A percentile compares a stretch with the other conserved stretches of the same genome.
These are phyloP conservation scores for Plasmopara muralis DNA, from an alignment of 352 stramenopile genomes.

Conservation along the genomic window DNA sequence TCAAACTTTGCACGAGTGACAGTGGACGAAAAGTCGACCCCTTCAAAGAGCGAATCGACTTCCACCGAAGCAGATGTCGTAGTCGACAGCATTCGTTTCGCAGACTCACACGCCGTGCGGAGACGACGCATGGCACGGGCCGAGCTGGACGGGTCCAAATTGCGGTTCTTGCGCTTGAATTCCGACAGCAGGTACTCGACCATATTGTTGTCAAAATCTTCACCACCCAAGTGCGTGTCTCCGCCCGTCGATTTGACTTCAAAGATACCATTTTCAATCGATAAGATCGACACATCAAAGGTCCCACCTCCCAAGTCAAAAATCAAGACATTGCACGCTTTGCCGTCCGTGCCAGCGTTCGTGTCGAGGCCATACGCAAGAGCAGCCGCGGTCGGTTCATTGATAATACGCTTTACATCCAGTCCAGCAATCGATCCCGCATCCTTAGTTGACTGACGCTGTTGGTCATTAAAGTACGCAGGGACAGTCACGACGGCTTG, in stretches of 20 bases:
- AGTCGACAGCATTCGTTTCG: slow-evolving; percentile 94
- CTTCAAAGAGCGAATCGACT: slow-evolving; percentile 93
- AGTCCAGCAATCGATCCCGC: slow-evolving; percentile 58
- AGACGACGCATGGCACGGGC: slow-evolving; percentile 92
- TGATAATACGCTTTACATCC: slow-evolving; percentile 89
- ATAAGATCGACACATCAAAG: slow-evolving; percentile 93
- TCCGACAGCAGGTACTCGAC: slow-evolving; percentile 92
- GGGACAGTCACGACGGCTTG: slow-evolving; percentile 64
- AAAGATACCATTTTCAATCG: slow-evolving; percentile 96
- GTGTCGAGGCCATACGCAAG: slow-evolving; percentile 94
- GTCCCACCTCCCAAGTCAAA: slow-evolving; percentile 95
- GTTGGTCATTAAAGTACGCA: slow-evolving; percentile 72
- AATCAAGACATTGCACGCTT: slow-evolving; percentile 93
- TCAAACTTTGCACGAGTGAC: slow-evolving; percentile 93
- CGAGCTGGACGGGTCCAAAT: slow-evolving; percentile 87
- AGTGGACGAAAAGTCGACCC: slow-evolving; percentile 91
- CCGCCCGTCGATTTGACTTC: slow-evolving; percentile 95
- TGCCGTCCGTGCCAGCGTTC: slow-evolving; percentile 69
- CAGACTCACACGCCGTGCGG: slow-evolving; percentile 94
- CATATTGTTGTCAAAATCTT: slow-evolving; percentile 95
- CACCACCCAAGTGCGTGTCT: slow-evolving; percentile 92
- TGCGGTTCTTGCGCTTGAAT: slow-evolving; percentile 91
- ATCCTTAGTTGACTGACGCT: slow-evolving; percentile 70
- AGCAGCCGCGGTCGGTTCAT: slow-evolving; percentile 94
- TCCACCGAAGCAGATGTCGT: slow-evolving; percentile 91